Conservation (phyloP, 176 grass and related monocot genomes). For the Eremochloa ophiuroides region DNA sequence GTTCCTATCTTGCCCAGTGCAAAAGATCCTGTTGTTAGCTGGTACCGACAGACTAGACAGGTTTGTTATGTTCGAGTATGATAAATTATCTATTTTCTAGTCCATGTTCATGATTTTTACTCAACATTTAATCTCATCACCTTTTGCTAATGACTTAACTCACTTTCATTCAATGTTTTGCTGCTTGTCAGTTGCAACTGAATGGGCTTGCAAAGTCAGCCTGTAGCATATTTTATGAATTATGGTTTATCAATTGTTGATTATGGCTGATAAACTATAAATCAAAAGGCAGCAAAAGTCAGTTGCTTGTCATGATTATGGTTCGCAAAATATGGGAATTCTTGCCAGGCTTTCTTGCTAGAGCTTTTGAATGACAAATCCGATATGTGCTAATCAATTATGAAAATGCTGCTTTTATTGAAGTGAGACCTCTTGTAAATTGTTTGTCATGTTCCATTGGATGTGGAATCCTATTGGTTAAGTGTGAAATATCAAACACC, state of each 20-base stretch:
- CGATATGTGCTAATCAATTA: background rate
- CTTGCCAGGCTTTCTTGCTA: background rate
- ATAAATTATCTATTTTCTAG: slow-evolving; percentile 1
- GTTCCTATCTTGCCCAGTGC: slow-evolving; percentile 92
- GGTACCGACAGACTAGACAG: slow-evolving; percentile 97
- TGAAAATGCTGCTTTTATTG: slow-evolving; percentile 8
- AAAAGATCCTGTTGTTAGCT: slow-evolving; percentile 89
- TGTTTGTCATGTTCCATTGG: background rate
- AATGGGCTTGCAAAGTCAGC: background rate
- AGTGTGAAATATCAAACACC: slow-evolving; percentile 8
- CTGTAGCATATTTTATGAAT: background rate
- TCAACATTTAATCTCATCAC: background rate
- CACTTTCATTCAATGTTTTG: background rate
- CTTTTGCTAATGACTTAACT: background rate
- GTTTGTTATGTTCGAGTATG: slow-evolving; percentile 41
- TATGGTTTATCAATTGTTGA: background rate
- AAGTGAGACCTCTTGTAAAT: background rate
- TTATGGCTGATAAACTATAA: background rate
- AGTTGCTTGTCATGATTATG: background rate
- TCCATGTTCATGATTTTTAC: background rate
- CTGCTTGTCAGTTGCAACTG: background rate
- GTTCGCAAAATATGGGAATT: background rate
- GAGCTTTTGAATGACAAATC: slow-evolving; percentile 14
- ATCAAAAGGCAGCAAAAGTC: background rate
- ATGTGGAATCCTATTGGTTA: background rate